phyloP scores from a whole-genome alignment of 345 rosid genomes.

The Stellera chamaejasme region DNA sequence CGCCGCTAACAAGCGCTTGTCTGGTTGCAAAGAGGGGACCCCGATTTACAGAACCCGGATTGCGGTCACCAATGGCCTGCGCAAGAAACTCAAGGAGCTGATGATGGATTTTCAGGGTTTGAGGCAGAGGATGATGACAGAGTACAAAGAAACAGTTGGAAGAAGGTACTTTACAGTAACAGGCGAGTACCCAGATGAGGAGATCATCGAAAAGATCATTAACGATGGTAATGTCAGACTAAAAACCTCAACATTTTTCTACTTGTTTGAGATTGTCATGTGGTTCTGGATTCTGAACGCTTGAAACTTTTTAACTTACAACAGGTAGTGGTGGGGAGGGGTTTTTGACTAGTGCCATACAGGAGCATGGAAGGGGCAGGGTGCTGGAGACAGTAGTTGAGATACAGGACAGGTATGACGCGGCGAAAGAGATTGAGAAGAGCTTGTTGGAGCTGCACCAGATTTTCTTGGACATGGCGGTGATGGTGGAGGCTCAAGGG shows the following conservation, averaged over 20 bases:
- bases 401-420: slow-evolving; percentile 85
- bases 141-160: slow-evolving; percentile 82
- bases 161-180: slow-evolving; percentile 91
- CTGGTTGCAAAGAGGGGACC: slow-evolving; percentile 74
- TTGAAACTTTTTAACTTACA: no score
- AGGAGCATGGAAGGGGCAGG: slow-evolving; percentile 92
- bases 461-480: slow-evolving; percentile 90
- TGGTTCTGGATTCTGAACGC: no score
- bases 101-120: slow-evolving; percentile 96
- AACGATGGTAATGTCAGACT: slow-evolving; percentile 25
- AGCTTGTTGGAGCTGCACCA: slow-evolving; percentile 91
- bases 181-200: slow-evolving; percentile 79
- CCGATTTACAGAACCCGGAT: slow-evolving; percentile 66
- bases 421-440: slow-evolving; percentile 91
- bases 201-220: slow-evolving; percentile 76
- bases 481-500: slow-evolving; percentile 90
- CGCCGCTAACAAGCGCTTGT: slow-evolving; percentile 66
- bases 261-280: no score
- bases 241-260: no score
- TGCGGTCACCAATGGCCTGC: slow-evolving; percentile 72
- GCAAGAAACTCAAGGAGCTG: slow-evolving; percentile 76
- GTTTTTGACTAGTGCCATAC: slow-evolving; percentile 57
- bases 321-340: slow-evolving; percentile 50
- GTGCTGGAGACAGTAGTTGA: slow-evolving; percentile 87
- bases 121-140: slow-evolving; percentile 86